Evolutionary conservation across 139 green algal genomes (phyloP), one percentile per base, ranked within the genome.

Genomic region (Eudorina sp.): DNA sequence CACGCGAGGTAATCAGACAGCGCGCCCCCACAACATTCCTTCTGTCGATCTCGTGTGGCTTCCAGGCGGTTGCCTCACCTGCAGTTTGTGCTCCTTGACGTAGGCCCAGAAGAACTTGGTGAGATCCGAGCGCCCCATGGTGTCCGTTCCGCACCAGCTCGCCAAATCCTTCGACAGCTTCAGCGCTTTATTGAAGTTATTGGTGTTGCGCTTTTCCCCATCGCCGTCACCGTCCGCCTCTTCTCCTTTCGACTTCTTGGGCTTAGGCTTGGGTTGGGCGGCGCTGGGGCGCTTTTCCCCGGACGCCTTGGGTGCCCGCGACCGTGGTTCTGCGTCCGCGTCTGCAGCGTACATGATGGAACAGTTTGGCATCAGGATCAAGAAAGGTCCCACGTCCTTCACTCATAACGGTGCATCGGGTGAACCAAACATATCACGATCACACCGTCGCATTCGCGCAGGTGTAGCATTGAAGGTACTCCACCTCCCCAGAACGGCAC

Each of bases 31-130:
- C n/a, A n/a, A n/a, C n/a, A n/a, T n/a, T n/a, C n/a, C n/a, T n/a
- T n/a, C n/a, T n/a, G n/a, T n/a, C n/a, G n/a, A n/a, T n/a, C n/a
- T n/a, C n/a, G n/a, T n/a, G n/a, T n/a, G n/a, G n/a, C n/a, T n/a
- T n/a, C n/a, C n/a, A n/a, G n/a, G n/a, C n/a, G n/a, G n/a, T n/a
- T 58, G 16, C 51, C 79, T 3, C 46, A 86, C 75, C 76, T 79
- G 58, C 29, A 84, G 55, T 4, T 38, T 31, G 19, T 84, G 68
- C 40, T 85, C 58, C 55, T 89, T 84, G 53, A 77, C 48, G 64
- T 87, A 87, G 6, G 31, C 25, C 89, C 88, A 96, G 46, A 96
- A 90, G 62, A 88, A 90, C 72, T 93, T 94, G 2, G 88, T 94
- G 51, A 96, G 88, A 19, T 93, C 91, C 1, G 89, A 75, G 4